phyloP scores from a whole-genome alignment of 2,329 filamentous ascomycete genomes.

The Microthyrium microscopicum region DNA sequence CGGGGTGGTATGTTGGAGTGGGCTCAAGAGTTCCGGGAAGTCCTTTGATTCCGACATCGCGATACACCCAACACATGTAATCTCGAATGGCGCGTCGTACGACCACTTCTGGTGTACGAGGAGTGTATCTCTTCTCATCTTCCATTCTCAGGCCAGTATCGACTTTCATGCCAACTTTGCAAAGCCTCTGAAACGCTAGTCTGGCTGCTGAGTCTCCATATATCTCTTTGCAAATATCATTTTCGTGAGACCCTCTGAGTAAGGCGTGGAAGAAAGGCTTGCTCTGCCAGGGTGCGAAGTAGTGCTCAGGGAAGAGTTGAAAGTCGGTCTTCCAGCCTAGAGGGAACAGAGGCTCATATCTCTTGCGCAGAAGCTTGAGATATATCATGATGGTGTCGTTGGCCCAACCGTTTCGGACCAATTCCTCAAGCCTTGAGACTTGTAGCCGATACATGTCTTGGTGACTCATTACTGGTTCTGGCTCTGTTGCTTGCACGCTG shows the following conservation, averaged over 20 bases:
- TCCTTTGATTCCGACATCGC: constrained; percentile 27
- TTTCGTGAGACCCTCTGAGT: constrained; percentile 30
- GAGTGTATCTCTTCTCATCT: constrained; percentile 13
- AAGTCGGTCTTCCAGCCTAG: constrained; percentile 36
- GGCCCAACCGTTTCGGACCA: constrained; percentile 31
- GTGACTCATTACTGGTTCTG: no score
- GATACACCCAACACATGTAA: constrained; percentile 38
- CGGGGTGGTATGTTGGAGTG: background rate
- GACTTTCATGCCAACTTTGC: constrained; percentile 29
- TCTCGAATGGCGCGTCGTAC: constrained; percentile 26
- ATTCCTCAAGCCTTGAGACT: no score
- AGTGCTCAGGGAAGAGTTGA: constrained; percentile 31
- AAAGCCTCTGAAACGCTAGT: constrained; percentile 34
- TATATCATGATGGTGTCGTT: constrained; percentile 35
- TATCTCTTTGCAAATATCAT: no score
- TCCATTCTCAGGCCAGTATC: constrained; percentile 32
- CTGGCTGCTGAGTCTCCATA: constrained; percentile 7
- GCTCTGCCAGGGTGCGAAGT: constrained; percentile 26
- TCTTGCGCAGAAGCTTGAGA: constrained; percentile 36
- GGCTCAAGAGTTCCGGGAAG: constrained; percentile 12
- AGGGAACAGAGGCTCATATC: constrained; percentile 39
- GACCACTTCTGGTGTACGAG: constrained; percentile 19
- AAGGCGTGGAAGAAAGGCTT: constrained; percentile 18
- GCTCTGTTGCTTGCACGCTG: background rate
- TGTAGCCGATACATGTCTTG: no score